Conservation (phyloP, 2,329 filamentous ascomycete species). For the Cladosporium sp. region DNA sequence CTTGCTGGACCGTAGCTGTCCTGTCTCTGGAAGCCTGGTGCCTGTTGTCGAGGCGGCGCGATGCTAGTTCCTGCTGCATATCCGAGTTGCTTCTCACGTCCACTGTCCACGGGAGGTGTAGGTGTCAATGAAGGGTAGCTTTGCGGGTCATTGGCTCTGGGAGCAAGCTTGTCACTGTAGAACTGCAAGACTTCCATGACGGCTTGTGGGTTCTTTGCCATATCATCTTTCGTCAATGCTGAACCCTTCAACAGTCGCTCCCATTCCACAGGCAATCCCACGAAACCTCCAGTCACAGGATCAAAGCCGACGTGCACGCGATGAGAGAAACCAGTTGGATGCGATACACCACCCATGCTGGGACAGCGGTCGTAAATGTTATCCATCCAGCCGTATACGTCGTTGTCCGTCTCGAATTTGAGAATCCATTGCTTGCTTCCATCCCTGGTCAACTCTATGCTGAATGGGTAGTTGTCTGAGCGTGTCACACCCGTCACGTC, state of each 20-base stretch:
- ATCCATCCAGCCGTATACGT: slow-evolving; percentile 98
- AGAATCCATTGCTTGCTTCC: slow-evolving; percentile 83
- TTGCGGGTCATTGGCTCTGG: slow-evolving; percentile 66
- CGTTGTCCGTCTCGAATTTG: slow-evolving; percentile 90
- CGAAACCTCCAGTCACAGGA: slow-evolving; percentile 89
- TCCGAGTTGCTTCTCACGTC: slow-evolving; percentile 46
- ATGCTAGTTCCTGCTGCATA: slow-evolving; percentile 44
- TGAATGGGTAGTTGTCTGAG: slow-evolving; percentile 84
- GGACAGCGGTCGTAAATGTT: slow-evolving; percentile 95
- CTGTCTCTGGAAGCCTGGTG: slow-evolving; percentile 39
- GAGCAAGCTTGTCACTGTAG: slow-evolving; percentile 74
- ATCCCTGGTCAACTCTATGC: slow-evolving; percentile 91
- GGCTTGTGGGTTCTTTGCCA: slow-evolving; percentile 80
- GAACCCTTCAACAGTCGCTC: slow-evolving; percentile 93
- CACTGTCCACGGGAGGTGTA: slow-evolving; percentile 53
- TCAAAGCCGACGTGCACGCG: slow-evolving; percentile 97
- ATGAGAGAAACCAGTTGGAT: slow-evolving; percentile 96
- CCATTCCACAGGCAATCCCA: slow-evolving; percentile 92
- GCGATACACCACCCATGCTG: slow-evolving; percentile 96
- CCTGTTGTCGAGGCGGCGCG: slow-evolving; percentile 45
- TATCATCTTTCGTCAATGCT: slow-evolving; percentile 96
- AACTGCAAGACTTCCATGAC: slow-evolving; percentile 78
- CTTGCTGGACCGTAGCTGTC: slow-evolving; percentile 39
- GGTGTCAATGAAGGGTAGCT: slow-evolving; percentile 66
- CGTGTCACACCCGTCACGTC: slow-evolving; percentile 87